Evolutionary conservation across 345 rosid genomes (phyloP).

Genomic region (Anastatica hierochuntica): DNA sequence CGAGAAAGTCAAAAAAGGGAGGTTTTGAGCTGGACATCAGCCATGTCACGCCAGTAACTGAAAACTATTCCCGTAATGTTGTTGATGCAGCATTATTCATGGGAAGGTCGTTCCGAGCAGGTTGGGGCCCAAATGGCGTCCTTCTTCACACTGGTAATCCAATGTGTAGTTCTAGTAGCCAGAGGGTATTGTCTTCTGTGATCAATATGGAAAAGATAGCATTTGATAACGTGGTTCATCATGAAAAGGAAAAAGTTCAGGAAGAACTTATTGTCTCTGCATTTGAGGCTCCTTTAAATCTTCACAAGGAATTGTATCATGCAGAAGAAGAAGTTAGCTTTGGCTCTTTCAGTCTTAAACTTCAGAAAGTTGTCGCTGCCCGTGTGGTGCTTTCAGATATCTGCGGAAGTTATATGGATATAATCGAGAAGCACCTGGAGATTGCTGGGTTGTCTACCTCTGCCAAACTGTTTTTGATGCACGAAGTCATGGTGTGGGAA

Average conservation of each 20-base stretch:
- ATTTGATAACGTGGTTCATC: conserved; percentile 69
- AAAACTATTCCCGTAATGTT: conserved; percentile 58
- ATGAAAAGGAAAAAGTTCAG: conserved; percentile 52
- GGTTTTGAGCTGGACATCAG: conserved; percentile 75
- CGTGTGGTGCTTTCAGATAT: conserved; percentile 60
- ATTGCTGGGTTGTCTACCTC: conserved; percentile 60
- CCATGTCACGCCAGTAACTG: conserved; percentile 54
- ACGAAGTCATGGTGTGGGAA: conserved; percentile 97
- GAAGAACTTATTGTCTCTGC: conserved; percentile 62
- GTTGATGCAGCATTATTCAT: conserved; percentile 94
- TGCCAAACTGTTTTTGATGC: conserved; percentile 62
- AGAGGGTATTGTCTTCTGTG: conserved; percentile 52
- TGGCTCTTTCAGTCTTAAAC: conserved; percentile 64
- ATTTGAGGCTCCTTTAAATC: conserved; percentile 69
- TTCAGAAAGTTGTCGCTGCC: conserved; percentile 52
- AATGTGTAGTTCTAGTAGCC: conserved; percentile 41
- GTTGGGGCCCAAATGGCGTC: conserved; percentile 96
- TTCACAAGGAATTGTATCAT: conserved; percentile 56
- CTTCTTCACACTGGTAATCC: conserved; percentile 77
- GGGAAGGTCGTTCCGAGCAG: conserved; percentile 96
- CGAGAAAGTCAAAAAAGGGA: conserved; percentile 37
- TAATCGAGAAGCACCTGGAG: conserved; percentile 75
- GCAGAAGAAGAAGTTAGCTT: conserved; percentile 47
- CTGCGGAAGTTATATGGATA: conserved; percentile 68
- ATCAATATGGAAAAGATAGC: conserved; percentile 76